Evolutionary conservation across 2,329 filamentous ascomycete genomes (phyloP).

Genomic region (Fusarium dlaminii): DNA sequence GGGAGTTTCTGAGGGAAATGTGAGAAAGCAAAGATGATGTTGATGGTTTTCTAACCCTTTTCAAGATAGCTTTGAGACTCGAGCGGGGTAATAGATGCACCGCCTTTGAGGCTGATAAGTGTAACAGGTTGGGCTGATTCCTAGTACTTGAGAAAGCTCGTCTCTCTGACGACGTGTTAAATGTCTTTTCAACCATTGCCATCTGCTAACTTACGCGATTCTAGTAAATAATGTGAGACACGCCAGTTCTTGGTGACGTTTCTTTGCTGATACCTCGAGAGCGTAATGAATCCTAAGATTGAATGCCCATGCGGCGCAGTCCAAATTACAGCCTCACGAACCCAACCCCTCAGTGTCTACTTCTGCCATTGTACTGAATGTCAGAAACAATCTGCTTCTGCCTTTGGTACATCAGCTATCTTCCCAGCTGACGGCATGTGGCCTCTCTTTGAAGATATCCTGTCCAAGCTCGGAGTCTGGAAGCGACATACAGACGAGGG

Average conservation of each 20-base stretch:
- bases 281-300: slow-evolving; percentile 39
- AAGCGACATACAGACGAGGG: slow-evolving; percentile 52
- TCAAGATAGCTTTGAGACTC: neutral
- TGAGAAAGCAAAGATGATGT: neutral
- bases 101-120: slow-evolving; percentile 13
- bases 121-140: neutral
- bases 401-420: slow-evolving; percentile 57
- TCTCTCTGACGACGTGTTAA: neutral
- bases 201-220: neutral
- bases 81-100: neutral
- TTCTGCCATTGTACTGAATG: slow-evolving; percentile 60
- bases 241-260: neutral
- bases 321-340: slow-evolving; percentile 48
- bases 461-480: slow-evolving; percentile 49
- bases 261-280: neutral
- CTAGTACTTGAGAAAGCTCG: neutral
- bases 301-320: slow-evolving; percentile 54
- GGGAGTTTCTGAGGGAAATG: neutral
- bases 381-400: slow-evolving; percentile 55
- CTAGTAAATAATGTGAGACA: neutral
- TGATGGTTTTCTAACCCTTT: too few species aligned
- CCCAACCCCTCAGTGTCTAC: slow-evolving; percentile 50
- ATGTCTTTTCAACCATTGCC: neutral
- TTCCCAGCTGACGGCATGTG: slow-evolving; percentile 53
- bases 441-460: slow-evolving; percentile 49